These are phyloP conservation scores for Lecanicillium sp. DNA, from an alignment of 2,329 filamentous ascomycete species.

Conservation along the genomic window DNA sequence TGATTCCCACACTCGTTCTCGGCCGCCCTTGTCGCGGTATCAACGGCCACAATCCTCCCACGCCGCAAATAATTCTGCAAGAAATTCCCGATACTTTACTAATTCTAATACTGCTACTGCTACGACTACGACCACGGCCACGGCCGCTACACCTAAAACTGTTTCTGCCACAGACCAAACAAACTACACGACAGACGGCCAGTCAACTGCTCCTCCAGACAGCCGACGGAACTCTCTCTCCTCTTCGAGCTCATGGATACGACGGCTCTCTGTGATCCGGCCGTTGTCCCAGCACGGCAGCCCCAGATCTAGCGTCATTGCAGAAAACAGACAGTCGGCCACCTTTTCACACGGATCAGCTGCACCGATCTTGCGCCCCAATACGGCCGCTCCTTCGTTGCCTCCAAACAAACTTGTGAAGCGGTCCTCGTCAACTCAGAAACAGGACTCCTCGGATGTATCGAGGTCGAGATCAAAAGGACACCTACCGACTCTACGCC, in stretches of 20 bases:
- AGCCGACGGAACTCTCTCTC: slow-evolving; percentile 48
- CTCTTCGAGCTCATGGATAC: slow-evolving; percentile 63
- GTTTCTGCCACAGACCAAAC: no score
- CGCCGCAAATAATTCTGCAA: slow-evolving; percentile 9
- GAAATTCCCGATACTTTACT: no score
- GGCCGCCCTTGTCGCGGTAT: slow-evolving; percentile 28
- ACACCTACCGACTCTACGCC: slow-evolving; percentile 56
- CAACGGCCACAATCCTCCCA: slow-evolving; percentile 31
- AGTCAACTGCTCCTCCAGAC: slow-evolving; percentile 21
- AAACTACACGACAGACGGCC: not conserved
- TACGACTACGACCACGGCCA: no score
- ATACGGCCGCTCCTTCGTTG: slow-evolving; percentile 32
- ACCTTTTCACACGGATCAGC: slow-evolving; percentile 59
- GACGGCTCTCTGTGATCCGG: slow-evolving; percentile 54
- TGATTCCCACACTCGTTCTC: slow-evolving; percentile 18
- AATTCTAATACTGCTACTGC: no score
- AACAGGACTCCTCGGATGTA: slow-evolving; percentile 31
- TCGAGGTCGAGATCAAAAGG: slow-evolving; percentile 39
- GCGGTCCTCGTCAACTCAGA: slow-evolving; percentile 51
- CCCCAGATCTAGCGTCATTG: slow-evolving; percentile 53
- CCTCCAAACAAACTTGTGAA: slow-evolving; percentile 73
- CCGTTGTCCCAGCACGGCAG: slow-evolving; percentile 58
- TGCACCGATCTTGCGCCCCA: slow-evolving; percentile 48
- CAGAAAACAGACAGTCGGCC: slow-evolving; percentile 53
- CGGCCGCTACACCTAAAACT: no score